Conservation (phyloP, 2,329 filamentous ascomycete species). For the Colletotrichum caudatum region DNA sequence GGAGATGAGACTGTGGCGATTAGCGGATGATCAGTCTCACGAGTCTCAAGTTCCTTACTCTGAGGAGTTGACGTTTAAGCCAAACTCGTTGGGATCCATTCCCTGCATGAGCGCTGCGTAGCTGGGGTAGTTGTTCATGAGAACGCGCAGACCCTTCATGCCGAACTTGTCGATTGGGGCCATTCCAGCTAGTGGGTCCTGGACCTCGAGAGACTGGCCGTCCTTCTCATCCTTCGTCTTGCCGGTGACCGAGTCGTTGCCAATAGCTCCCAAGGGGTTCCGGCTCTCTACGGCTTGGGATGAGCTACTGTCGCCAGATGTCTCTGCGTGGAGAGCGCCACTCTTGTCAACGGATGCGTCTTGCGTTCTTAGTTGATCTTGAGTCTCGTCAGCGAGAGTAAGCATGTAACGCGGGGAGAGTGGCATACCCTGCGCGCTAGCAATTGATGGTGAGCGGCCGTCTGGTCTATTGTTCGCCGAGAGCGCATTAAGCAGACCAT, state of each 20-base stretch:
- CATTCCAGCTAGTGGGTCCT: slow-evolving; percentile 73
- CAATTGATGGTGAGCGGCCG: slow-evolving; percentile 59
- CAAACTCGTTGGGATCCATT: slow-evolving; percentile 68
- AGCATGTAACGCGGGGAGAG: not conserved
- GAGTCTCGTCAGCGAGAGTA: not conserved
- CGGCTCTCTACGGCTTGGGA: slow-evolving; percentile 52
- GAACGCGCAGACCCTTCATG: slow-evolving; percentile 70
- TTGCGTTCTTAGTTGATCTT: slow-evolving; percentile 53
- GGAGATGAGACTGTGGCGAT: slow-evolving; percentile 62
- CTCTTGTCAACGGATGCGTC: slow-evolving; percentile 59
- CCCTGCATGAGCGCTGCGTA: slow-evolving; percentile 72
- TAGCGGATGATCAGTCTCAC: slow-evolving; percentile 34
- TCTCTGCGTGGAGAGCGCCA: slow-evolving; percentile 59
- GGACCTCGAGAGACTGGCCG: slow-evolving; percentile 54
- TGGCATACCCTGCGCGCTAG: slow-evolving; percentile 51
- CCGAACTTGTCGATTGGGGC: slow-evolving; percentile 73
- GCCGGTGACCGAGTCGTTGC: slow-evolving; percentile 54
- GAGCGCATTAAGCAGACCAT: slow-evolving; percentile 73
- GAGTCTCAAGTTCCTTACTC: slow-evolving; percentile 61
- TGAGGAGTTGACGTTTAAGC: slow-evolving; percentile 67
- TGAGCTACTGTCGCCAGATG: slow-evolving; percentile 50
- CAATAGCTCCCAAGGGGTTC: slow-evolving; percentile 61
- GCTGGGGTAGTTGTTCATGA: slow-evolving; percentile 74
- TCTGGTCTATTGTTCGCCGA: slow-evolving; percentile 69
- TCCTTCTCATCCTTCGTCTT: slow-evolving; percentile 61